Percentiles rank a stretch among this genome's conserved stretches.
Conservation (phyloP, 1,139 yeast species). For the Suhomyces terraborum region DNA sequence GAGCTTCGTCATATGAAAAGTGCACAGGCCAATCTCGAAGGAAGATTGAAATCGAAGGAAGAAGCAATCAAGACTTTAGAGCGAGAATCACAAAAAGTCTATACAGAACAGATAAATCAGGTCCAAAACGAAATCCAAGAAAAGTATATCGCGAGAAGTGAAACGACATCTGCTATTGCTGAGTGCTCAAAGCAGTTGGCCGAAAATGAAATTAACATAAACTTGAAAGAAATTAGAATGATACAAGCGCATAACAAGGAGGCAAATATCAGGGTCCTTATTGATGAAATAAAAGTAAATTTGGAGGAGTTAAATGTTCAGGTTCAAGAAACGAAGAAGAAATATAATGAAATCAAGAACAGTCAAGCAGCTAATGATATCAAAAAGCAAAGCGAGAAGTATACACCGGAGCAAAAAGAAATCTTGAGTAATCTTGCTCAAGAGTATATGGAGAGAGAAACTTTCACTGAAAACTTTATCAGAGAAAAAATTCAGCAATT, state of each 20-base stretch:
- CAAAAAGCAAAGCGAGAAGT: constrained; percentile 39
- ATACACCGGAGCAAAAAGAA: constrained; percentile 46
- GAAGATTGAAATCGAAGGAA: constrained; percentile 23
- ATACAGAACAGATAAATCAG: constrained; percentile 29
- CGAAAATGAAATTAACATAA: constrained; percentile 23
- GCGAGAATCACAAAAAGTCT: constrained; percentile 30
- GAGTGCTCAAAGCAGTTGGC: constrained; percentile 25
- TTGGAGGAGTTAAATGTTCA: constrained; percentile 30
- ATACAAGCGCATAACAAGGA: constrained; percentile 41
- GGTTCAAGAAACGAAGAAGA: constrained; percentile 42
- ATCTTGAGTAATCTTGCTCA: constrained; percentile 47
- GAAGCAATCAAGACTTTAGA: constrained; percentile 30
- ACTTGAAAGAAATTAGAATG: constrained; percentile 22
- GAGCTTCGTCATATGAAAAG: constrained; percentile 18
- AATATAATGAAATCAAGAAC: constrained; percentile 45
- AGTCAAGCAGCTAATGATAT: constrained; percentile 48
- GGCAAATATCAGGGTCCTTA: constrained; percentile 32
- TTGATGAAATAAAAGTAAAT: constrained; percentile 37
- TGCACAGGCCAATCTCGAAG: constrained; percentile 15
- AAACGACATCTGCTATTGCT: constrained; percentile 19
- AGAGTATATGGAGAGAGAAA: constrained; percentile 42
- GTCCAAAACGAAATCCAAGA: constrained; percentile 28
- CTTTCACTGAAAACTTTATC: constrained; percentile 42
- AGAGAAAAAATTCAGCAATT: constrained; percentile 34
- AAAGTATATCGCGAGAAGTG: constrained; percentile 26